Evolutionary conservation across 495 filamentous ascomycete genomes (phyloP), one percentile per base, ranked within the genome.

Genomic region (Talaromyces proteolyticus): DNA sequence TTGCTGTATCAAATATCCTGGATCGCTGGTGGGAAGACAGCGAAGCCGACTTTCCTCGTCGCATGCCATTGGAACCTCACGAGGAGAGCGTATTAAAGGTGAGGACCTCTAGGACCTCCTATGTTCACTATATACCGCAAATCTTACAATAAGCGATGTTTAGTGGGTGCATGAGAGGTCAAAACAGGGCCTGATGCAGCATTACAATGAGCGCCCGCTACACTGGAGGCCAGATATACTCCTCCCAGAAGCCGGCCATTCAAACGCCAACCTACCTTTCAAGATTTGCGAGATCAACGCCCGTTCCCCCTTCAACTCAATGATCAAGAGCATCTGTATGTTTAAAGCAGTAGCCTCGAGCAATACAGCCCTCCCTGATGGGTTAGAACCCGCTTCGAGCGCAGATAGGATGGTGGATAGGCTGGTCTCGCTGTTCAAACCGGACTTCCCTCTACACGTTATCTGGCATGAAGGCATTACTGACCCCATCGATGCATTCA

Each of bases 251-350:
- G 29, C 29, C 29, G 29, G 29, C 29, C 29, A 34, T 34, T 34
- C 29, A 34, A 34, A 14, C 8, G 29, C 8, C 29, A 34, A 14
- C 29, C 14, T 34, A 34, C 29, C 29, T 34, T 69, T 64, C 42
- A 53, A 56, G 0, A 62, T 75, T 34, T 70, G 66, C 21, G 72
- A 76, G 47, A 74, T 76, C 19, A 75, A 76, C 44, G 68, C 66
- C 2, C 57, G 73, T 6, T 76, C 75, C 20, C 51, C 57, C 18
- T 68, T 60, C 42, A 73, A 75, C 59, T 34, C 29, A 34, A 34
- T 34, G 29, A 34, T 34, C 29, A 34, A 34, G 29, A 34, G 29
- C 14, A 34, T 34, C 29, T 34, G 29, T 34, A 34, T 34, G 29
- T 34, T 34, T 4, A 8, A 34, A 14, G 29, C 29, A 34, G 29